A percentile compares a stretch with the other conserved stretches of the same genome.
These are phyloP conservation scores for Puccinia novopanici DNA, from an alignment of 1,284 basidiomycete species.

Conservation along the genomic window DNA sequence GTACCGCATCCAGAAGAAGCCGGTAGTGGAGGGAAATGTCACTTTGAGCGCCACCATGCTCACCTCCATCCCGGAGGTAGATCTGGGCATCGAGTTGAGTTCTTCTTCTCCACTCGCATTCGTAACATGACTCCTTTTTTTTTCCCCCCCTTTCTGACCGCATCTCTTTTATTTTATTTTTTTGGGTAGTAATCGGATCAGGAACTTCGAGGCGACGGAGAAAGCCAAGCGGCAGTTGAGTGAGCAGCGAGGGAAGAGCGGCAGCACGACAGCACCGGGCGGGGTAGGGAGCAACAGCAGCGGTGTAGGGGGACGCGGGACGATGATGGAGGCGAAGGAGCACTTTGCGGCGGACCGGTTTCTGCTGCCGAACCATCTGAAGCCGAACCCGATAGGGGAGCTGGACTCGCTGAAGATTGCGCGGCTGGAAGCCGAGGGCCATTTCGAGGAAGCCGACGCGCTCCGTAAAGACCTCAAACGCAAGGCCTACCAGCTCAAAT, in stretches of 20 bases:
- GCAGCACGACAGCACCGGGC: neutral
- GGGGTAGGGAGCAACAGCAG: too few species aligned
- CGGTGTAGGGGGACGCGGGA: too few species aligned
- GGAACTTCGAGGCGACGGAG: constrained; percentile 95
- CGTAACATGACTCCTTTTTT: constrained; percentile 8
- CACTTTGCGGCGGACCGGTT: constrained; percentile 49
- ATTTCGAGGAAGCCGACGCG: constrained; percentile 32
- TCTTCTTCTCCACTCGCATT: constrained; percentile 17
- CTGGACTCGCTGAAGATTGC: constrained; percentile 44
- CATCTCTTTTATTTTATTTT: too few species aligned
- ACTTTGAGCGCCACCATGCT: constrained; percentile 91
- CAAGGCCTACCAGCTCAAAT: constrained; percentile 41
- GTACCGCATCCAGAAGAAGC: constrained; percentile 61
- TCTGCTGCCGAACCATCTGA: constrained; percentile 36
- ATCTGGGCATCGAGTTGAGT: constrained; percentile 91
- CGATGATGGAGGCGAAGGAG: neutral
- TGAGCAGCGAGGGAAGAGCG: constrained; percentile 65
- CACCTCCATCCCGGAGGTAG: constrained; percentile 89
- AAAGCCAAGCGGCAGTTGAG: constrained; percentile 83
- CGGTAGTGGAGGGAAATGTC: constrained; percentile 77
- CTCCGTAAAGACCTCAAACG: constrained; percentile 40
- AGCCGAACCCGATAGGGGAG: constrained; percentile 19
- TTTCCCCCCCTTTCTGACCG: neutral
- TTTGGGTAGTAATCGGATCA: constrained; percentile 71
- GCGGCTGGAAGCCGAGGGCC: constrained; percentile 37